Base-by-base conservation (phyloP, 169 alveolate genomes). In the Plasmodium inui region DNA sequence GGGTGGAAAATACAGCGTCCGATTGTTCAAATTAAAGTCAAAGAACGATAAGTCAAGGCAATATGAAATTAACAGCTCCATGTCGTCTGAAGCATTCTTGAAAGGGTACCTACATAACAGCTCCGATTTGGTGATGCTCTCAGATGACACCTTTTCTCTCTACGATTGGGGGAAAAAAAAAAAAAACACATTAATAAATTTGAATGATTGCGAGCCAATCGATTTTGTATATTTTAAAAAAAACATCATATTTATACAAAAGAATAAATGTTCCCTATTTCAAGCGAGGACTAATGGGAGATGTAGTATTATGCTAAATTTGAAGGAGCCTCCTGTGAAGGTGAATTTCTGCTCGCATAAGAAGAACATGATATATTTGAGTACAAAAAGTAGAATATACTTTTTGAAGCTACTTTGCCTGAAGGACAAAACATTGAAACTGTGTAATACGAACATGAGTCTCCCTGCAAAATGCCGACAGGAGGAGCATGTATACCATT, bases 221-320 rank as follows among this genome's bases (percentile, higher is more conserved):
- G 94, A 89, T 79, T 89, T 89, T 89, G 73, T 89, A 89, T 89
- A 79, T 80, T 89, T 79, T 61, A 89, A 89, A 44, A 70, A 80
- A 80, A 34, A 89, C 30, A 57, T 89, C 14, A 89, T 89, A 3
- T 89, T 79, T 89, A 80, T 89, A 79, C 71, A 89, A 67, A 50
- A 89, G 50, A 32, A 80, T 41, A 79, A 80, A 7, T 26, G 67
- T 37, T 89, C 94, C 1, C 53, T 89, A 67, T 89, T 79, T 89
- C 83, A 80, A 41, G 67, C 94, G 5, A 67, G 22, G 44, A 12
- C 72, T 1, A 80, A 32, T 79, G 94, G 94, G 30, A 81, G 79
- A 44, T 61, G 90, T 67, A 89, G 19, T n/a, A 61, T 81, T 19
- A 41, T 82, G 84, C 26, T 91, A 91, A 91, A 80, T 67, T 81